Evolutionary conservation across 73 alveolate genomes (phyloP).

Genomic region (Paramecium caudatum): DNA sequence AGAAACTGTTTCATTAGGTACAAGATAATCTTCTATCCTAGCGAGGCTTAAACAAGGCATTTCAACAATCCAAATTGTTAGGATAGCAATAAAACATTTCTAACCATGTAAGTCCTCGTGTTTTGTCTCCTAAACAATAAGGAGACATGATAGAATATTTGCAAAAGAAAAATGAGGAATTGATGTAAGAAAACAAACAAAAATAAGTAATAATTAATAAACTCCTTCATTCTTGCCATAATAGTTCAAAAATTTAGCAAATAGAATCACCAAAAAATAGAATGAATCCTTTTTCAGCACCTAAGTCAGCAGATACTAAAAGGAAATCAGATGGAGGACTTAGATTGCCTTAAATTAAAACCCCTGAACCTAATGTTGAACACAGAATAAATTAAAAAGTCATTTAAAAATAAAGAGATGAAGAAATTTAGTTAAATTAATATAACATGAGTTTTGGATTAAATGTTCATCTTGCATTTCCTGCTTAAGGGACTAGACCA

Average conservation of each 20-base stretch:
- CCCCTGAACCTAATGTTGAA: neutral
- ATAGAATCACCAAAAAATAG: neutral
- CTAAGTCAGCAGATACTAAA: slow-evolving; percentile 1
- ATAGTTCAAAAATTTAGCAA: neutral
- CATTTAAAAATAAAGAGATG: neutral
- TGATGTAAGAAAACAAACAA: neutral
- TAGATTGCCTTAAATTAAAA: slow-evolving; percentile 22
- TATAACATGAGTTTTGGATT: neutral
- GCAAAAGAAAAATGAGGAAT: slow-evolving; percentile 27
- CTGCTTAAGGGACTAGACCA: neutral
- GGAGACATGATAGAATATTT: slow-evolving; percentile 9
- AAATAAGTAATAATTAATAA: neutral
- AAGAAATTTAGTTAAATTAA: neutral
- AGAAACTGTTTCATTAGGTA: too few species aligned
- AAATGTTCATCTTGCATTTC: neutral
- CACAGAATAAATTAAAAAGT: neutral
- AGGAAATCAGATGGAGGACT: neutral
- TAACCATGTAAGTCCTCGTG: slow-evolving; percentile 4
- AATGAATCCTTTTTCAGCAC: neutral
- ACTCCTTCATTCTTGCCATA: neutral
- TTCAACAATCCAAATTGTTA: too few species aligned
- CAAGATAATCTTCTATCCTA: too few species aligned
- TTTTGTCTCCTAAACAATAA: slow-evolving; percentile 17
- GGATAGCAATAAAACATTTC: too few species aligned
- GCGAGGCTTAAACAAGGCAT: too few species aligned